Evolutionary conservation across 2,329 filamentous ascomycete genomes (phyloP).

Genomic region (Trichoderma harzianum): DNA sequence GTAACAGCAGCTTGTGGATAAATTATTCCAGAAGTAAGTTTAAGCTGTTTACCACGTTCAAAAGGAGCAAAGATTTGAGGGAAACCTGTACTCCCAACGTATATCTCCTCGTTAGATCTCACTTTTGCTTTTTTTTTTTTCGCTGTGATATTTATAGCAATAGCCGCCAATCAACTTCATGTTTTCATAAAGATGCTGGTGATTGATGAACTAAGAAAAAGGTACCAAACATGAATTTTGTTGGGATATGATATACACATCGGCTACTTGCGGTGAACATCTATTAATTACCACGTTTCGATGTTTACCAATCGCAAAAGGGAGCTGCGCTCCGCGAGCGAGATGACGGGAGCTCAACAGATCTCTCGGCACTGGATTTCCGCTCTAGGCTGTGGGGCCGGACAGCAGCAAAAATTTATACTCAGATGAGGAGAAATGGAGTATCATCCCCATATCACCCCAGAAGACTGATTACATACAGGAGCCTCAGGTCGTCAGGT

Average conservation of each 20-base stretch:
- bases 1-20: neutral
- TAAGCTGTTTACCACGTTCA: neutral
- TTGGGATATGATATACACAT: neutral
- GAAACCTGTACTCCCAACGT: neutral
- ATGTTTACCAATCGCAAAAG: neutral
- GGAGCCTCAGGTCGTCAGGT: neutral
- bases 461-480: neutral
- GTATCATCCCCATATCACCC: neutral
- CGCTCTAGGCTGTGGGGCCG: neutral
- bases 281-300: neutral
- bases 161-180: neutral
- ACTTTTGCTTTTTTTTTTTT: neutral
- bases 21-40: neutral
- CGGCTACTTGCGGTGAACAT: neutral
- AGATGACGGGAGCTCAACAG: neutral
- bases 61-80: rapidly evolving
- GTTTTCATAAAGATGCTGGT: neutral
- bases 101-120: neutral
- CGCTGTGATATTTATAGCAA: neutral
- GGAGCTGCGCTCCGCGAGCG: neutral
- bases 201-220: neutral
- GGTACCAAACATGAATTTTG: neutral
- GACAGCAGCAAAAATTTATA: neutral
- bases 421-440: neutral
- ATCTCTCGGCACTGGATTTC: neutral